phyloP scores from a whole-genome alignment of 1,284 basidiomycete species.

The Clitocybe nebularis region DNA sequence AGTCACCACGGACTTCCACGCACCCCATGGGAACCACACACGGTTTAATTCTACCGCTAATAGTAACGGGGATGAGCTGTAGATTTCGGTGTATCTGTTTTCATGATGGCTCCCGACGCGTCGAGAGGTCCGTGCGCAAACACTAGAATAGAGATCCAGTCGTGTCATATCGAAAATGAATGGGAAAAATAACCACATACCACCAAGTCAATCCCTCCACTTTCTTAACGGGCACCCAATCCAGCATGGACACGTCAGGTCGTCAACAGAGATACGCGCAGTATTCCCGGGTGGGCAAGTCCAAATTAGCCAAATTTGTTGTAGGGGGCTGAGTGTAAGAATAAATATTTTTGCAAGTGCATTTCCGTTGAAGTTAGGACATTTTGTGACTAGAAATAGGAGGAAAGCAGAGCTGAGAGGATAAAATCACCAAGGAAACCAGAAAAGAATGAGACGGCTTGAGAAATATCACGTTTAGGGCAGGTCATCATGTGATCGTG shows the following conservation, averaged over 20 bases:
- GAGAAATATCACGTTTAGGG: conserved; percentile 13
- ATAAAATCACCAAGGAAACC: neutral
- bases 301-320: neutral
- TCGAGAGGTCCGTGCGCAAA: neutral
- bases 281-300: neutral
- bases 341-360: neutral
- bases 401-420: neutral
- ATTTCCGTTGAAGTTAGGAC: neutral
- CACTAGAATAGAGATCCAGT: neutral
- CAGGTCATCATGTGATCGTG: conserved; percentile 12
- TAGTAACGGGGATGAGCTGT: neutral
- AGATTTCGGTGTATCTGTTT: neutral
- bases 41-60: neutral
- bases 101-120: neutral
- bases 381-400: neutral
- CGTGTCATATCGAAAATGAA: neutral
- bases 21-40: neutral
- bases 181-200: no score
- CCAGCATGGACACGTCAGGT: no score
- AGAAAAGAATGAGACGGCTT: no score
- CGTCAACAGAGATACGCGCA: neutral
- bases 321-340: neutral
- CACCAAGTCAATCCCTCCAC: no score
- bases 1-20: neutral
- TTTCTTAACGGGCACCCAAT: no score